These are phyloP conservation scores for Rhodamnia rubescens DNA, from an alignment of 345 rosid genomes.

Conservation along the genomic window DNA sequence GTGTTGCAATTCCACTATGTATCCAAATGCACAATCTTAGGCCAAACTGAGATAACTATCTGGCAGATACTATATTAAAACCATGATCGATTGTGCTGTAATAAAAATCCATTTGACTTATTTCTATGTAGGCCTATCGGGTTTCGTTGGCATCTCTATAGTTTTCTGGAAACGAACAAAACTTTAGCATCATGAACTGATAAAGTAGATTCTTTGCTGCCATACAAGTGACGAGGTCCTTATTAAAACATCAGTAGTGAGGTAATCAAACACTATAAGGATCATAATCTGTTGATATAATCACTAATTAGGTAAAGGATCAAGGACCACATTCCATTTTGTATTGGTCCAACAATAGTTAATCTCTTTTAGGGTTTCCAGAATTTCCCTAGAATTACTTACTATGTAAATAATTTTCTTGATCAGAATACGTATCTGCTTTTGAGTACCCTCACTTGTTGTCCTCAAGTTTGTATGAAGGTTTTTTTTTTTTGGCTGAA, in stretches of 20 bases:
- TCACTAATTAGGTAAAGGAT: not conserved
- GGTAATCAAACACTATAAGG: not conserved
- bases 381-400: not conserved
- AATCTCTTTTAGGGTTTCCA: not conserved
- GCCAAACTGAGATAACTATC: not conserved
- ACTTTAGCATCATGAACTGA: not conserved
- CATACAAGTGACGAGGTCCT: not conserved
- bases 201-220: conserved; percentile 6
- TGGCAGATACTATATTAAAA: not conserved
- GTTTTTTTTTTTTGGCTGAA: no score
- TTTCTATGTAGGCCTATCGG: not conserved
- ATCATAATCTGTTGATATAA: not conserved
- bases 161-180: not conserved
- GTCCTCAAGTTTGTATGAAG: not conserved
- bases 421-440: not conserved
- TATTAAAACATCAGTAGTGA: not conserved
- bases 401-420: not conserved
- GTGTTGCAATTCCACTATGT: not conserved
- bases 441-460: not conserved
- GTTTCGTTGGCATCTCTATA: not conserved
- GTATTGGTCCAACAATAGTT: not conserved
- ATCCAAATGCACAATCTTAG: not conserved
- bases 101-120: not conserved
- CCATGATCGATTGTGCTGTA: not conserved
- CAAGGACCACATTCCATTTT: not conserved